Percentiles rank a stretch among this genome's conserved stretches.
These are phyloP conservation scores for Fusarium lateritium DNA, from an alignment of 2,329 filamentous ascomycete species.

Conservation along the genomic window DNA sequence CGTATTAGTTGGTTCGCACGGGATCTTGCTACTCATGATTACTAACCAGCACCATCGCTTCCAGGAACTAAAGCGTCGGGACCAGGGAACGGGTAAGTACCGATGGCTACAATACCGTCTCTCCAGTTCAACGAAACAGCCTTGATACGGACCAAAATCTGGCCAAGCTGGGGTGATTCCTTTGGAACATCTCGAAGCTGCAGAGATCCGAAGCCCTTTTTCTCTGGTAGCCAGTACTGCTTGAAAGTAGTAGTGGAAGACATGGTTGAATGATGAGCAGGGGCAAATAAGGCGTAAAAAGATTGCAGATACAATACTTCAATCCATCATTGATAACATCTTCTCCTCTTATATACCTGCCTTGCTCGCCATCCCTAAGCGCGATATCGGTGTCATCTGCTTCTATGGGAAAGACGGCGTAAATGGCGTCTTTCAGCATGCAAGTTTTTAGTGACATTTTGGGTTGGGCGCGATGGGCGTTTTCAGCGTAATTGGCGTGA, in stretches of 20 bases:
- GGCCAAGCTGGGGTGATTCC: neutral
- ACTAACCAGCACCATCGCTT: conserved; percentile 2
- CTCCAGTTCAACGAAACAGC: conserved; percentile 4
- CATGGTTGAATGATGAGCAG: neutral
- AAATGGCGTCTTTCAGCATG: no score
- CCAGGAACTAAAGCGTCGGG: neutral
- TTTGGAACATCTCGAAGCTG: neutral
- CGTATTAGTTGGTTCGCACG: neutral
- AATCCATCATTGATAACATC: no score
- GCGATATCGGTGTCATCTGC: no score
- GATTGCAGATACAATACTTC: no score
- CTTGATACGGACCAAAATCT: neutral
- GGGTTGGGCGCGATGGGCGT: no score
- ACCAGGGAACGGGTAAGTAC: neutral
- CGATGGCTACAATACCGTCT: conserved; percentile 5
- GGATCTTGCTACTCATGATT: no score
- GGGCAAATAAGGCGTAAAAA: no score
- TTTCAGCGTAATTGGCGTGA: no score
- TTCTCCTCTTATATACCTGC: no score
- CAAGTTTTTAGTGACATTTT: no score
- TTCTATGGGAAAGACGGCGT: no score
- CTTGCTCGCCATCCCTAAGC: no score
- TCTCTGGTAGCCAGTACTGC: neutral
- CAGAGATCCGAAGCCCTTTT: neutral
- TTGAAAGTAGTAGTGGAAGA: neutral